Conservation (phyloP, 345 rosid species). For the Acer negundo region DNA sequence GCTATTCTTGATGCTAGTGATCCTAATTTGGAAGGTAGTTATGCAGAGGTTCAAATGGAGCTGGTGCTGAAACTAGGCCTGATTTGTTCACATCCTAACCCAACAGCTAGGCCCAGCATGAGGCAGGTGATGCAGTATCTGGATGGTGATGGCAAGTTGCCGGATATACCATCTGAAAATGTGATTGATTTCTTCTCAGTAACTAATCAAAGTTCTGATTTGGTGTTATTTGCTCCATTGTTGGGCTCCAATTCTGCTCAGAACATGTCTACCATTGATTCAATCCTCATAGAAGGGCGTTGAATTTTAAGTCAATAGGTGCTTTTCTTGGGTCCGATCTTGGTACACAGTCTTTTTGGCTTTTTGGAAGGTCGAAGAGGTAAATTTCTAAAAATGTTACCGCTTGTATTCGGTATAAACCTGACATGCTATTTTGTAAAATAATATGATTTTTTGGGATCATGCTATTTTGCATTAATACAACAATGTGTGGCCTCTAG, state of each 20-base stretch:
- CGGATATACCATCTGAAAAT: conserved; percentile 9
- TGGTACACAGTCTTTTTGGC: too few relatives aligned
- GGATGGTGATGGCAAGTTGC: conserved; percentile 29
- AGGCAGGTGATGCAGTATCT: conserved; percentile 36
- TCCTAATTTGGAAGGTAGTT: conserved; percentile 23
- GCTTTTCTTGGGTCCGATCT: too few relatives aligned
- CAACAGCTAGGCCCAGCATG: conserved; percentile 23
- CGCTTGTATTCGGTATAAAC: too few relatives aligned
- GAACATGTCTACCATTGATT: not conserved
- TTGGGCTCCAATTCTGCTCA: not conserved
- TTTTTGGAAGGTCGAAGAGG: too few relatives aligned
- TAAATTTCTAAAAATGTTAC: too few relatives aligned
- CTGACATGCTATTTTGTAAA: too few relatives aligned
- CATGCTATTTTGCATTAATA: not conserved
- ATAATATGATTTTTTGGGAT: too few relatives aligned
- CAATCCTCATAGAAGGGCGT: conserved; percentile 13
- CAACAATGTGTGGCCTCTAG: too few relatives aligned
- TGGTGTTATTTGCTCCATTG: not conserved
- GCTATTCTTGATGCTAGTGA: conserved; percentile 18
- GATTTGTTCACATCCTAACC: conserved; percentile 28
- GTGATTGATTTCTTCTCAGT: not conserved
- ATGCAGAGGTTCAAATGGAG: conserved; percentile 32
- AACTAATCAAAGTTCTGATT: not conserved
- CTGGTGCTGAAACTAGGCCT: conserved; percentile 38
- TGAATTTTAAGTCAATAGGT: conserved; percentile 2